Base-by-base conservation (phyloP, 2,329 filamentous ascomycete species). In the Penicillium sp. region DNA sequence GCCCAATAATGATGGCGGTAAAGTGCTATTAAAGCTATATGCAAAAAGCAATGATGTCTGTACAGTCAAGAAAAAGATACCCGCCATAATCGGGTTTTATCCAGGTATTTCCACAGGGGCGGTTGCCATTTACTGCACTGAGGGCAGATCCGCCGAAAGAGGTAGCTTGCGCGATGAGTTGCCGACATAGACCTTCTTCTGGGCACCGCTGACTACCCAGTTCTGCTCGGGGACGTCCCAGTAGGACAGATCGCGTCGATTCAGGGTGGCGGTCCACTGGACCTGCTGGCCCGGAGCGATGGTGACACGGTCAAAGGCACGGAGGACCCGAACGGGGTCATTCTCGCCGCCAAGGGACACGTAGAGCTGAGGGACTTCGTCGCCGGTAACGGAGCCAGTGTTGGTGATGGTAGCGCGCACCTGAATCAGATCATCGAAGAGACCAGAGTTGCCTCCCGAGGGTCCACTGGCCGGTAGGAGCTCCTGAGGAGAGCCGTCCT, bases 161-260 rank as follows among this genome's bases (percentile, higher is more conserved):
- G 73, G 74, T 56, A 84, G 66, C 49, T 78, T 82, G 58, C 81
- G 75, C 50, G 79, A 82, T 3, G 78, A 81, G 55, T 72, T 76
- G 24, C 82, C 82, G 5, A 85, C 81, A 55, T 79, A 80, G 35
- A 82, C 76, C 49, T 73, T 82, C 75, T 83, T 83, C 45, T 75
- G 69, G 58, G 81, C 75, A 20, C 72, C 61, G 27, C 73, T 75
- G 46, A 84, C 75, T 40, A 89, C 80, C 91, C 92, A 97, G 75
- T 96, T 85, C 77, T 96, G 91, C n/a, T 73, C 67, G 1, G 65
- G 77, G 0, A 81, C 75, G 59, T 95, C 88, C 91, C 92, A 96
- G 74, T 90, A 93, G 66, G 86, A 89, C 48, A 96, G 59, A 64
- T 96, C 92, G 49, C 89, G 83, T 33, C 91, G 80, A 5, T 84